These are phyloP conservation scores for Penicillium capsulatum DNA, from an alignment of 2,329 filamentous ascomycete species.

Conservation along the genomic window DNA sequence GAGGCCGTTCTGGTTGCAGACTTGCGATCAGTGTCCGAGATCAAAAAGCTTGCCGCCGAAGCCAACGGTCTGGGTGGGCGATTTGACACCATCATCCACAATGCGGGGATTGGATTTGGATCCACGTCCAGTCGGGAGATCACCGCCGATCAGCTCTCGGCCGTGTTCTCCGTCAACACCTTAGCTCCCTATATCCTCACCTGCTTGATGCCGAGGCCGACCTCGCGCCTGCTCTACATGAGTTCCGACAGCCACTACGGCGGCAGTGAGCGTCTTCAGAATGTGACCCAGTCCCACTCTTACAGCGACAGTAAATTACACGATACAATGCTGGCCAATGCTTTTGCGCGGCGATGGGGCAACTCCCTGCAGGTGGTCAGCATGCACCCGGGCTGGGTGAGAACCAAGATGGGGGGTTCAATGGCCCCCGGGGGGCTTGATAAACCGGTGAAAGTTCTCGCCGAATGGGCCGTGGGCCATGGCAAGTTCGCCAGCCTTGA, in stretches of 20 bases:
- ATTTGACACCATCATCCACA: constrained; percentile 57
- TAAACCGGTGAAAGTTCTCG: constrained; percentile 47
- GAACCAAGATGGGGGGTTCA: constrained; percentile 52
- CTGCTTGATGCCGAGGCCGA: constrained; percentile 45
- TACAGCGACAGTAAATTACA: constrained; percentile 57
- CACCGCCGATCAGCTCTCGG: constrained; percentile 47
- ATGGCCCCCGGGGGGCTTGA: constrained; percentile 48
- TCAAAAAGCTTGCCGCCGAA: constrained; percentile 49
- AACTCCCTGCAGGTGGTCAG: constrained; percentile 45
- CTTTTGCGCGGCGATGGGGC: constrained; percentile 48
- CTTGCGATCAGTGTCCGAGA: constrained; percentile 49
- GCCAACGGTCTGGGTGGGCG: constrained; percentile 45
- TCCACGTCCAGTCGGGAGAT: constrained; percentile 33
- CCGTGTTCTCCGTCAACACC: constrained; percentile 54
- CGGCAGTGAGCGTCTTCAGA: constrained; percentile 44
- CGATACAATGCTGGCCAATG: constrained; percentile 53
- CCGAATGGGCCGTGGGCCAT: constrained; percentile 41
- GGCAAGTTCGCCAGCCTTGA: constrained; percentile 17
- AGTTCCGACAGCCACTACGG: constrained; percentile 50
- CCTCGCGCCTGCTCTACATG: constrained; percentile 51
- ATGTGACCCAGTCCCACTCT: constrained; percentile 36
- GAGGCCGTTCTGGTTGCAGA: constrained; percentile 52
- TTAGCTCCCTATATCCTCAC: constrained; percentile 57
- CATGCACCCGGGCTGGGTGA: constrained; percentile 53
- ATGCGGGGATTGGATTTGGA: constrained; percentile 50